phyloP scores from a whole-genome alignment of 2,329 filamentous ascomycete genomes.

The Alternaria sp. region DNA sequence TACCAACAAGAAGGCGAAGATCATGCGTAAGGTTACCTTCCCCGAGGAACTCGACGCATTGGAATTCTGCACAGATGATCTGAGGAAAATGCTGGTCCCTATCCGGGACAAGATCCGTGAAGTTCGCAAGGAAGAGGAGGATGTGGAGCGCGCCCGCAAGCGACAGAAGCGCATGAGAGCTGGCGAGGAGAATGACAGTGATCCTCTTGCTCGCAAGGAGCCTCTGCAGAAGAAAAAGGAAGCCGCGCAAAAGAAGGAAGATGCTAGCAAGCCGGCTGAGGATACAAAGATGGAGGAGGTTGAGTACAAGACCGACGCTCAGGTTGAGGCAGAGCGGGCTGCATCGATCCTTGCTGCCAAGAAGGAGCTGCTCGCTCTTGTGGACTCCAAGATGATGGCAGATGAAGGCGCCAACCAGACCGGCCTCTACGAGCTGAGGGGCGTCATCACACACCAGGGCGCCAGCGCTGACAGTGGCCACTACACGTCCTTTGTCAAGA shows the following conservation, averaged over 20 bases:
- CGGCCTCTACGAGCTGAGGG: constrained; percentile 91
- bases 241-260: constrained; percentile 54
- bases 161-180: constrained; percentile 78
- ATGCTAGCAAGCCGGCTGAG: constrained; percentile 60
- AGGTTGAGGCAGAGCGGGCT: constrained; percentile 85
- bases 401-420: constrained; percentile 91
- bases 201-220: constrained; percentile 57
- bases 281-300: constrained; percentile 77
- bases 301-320: constrained; percentile 90
- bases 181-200: constrained; percentile 61
- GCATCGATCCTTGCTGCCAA: constrained; percentile 79
- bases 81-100: constrained; percentile 82
- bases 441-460: constrained; percentile 94
- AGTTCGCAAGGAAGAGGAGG: constrained; percentile 91
- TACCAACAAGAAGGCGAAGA: constrained; percentile 98
- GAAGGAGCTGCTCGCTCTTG: constrained; percentile 83
- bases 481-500: constrained; percentile 98
- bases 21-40: constrained; percentile 98
- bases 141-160: constrained; percentile 90
- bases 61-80: constrained; percentile 92
- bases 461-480: constrained; percentile 96
- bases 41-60: constrained; percentile 90
- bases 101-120: constrained; percentile 97
- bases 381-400: constrained; percentile 75
- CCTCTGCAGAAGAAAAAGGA: constrained; percentile 62